phyloP scores from a whole-genome alignment of 2,329 filamentous ascomycete species.

The Hypoxylon sp. region DNA sequence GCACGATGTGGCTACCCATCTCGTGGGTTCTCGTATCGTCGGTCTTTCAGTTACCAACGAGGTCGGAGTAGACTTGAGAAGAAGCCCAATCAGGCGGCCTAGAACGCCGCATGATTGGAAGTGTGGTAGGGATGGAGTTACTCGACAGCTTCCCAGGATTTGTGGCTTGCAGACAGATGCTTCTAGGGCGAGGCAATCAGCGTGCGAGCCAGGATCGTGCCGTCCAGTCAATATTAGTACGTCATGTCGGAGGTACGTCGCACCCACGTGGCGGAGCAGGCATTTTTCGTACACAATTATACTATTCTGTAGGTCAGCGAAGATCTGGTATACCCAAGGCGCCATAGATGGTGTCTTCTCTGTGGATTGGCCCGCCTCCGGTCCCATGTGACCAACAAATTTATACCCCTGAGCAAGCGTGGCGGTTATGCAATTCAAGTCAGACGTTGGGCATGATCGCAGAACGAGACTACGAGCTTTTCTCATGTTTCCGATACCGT shows the following conservation, averaged over 20 bases:
- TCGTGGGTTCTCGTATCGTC: background rate
- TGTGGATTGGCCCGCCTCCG: constrained; percentile 8
- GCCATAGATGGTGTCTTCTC: constrained; percentile 10
- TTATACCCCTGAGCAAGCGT: constrained; percentile 11
- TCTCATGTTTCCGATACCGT: constrained; percentile 13
- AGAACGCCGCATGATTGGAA: constrained; percentile 17
- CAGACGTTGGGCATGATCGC: constrained; percentile 32
- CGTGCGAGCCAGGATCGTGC: constrained; percentile 14
- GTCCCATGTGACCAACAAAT: constrained; percentile 24
- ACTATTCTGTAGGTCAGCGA: constrained; percentile 4
- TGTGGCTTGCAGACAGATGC: constrained; percentile 7
- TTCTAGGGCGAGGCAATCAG: constrained; percentile 14
- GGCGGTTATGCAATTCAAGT: constrained; percentile 21
- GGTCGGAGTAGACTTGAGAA: background rate
- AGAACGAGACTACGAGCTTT: constrained; percentile 6
- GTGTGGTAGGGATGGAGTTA: constrained; percentile 17
- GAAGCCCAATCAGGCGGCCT: background rate
- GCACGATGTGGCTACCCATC: background rate
- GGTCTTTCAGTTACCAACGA: background rate
- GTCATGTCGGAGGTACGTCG: constrained; percentile 22
- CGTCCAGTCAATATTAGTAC: constrained; percentile 18
- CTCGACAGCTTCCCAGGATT: constrained; percentile 12
- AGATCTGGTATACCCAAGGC: constrained; percentile 15
- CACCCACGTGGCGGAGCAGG: constrained; percentile 31
- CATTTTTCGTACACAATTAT: constrained; percentile 4